Percentiles rank a stretch among this genome's conserved stretches.
Conservation (phyloP, 352 stramenopile species). For the Pythium catenulatum region DNA sequence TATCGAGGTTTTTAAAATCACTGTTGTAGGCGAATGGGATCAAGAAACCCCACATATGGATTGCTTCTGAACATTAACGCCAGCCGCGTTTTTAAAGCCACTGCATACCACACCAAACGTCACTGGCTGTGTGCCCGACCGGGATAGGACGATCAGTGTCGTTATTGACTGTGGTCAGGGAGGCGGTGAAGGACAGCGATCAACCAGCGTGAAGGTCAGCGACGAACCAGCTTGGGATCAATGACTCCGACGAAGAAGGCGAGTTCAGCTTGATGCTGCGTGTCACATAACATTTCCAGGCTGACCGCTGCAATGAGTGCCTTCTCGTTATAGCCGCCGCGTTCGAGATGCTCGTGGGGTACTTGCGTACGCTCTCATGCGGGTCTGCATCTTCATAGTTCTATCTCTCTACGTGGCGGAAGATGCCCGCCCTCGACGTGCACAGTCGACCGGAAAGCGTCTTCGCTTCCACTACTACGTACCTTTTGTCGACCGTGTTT, state of each 20-base stretch:
- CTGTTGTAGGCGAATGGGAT: too few relatives aligned
- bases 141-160: too few relatives aligned
- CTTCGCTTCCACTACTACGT: conserved; percentile 21
- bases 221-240: too few relatives aligned
- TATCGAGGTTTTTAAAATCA: too few relatives aligned
- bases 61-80: too few relatives aligned
- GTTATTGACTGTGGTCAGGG: too few relatives aligned
- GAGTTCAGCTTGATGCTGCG: not conserved
- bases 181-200: too few relatives aligned
- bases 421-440: not conserved
- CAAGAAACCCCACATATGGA: too few relatives aligned
- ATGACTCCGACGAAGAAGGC: not conserved
- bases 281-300: not conserved
- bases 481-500: conserved; percentile 28
- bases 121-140: too few relatives aligned
- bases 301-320: not conserved
- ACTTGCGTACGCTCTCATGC: not conserved
- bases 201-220: too few relatives aligned
- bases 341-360: not conserved
- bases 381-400: not conserved
- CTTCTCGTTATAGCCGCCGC: not conserved
- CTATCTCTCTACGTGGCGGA: conserved; percentile 1
- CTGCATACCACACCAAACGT: too few relatives aligned
- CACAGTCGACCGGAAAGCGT: not conserved
- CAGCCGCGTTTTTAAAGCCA: too few relatives aligned